Conservation (phyloP, 2,329 filamentous ascomycete genomes). For the Phyllosticta ampelicida region DNA sequence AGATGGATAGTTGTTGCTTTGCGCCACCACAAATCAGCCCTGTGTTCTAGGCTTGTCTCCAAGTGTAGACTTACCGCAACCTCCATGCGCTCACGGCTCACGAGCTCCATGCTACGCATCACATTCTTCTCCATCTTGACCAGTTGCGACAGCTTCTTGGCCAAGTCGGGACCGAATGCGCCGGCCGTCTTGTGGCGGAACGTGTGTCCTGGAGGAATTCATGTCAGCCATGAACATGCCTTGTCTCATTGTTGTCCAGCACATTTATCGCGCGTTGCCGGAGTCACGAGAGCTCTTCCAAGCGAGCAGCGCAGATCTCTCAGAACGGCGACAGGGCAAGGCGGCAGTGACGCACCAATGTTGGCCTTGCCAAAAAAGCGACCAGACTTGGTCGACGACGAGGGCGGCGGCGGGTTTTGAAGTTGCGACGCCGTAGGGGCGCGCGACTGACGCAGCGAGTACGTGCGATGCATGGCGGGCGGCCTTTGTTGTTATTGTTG, state of each 20-base stretch:
- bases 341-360: slow-evolving; percentile 54
- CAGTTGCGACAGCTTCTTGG: slow-evolving; percentile 93
- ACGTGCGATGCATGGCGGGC: slow-evolving; percentile 81
- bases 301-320: neutral
- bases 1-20: slow-evolving; percentile 96
- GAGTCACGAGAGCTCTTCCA: neutral
- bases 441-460: slow-evolving; percentile 96
- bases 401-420: slow-evolving; percentile 85
- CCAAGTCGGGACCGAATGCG: slow-evolving; percentile 74
- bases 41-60: neutral
- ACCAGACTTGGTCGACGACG: slow-evolving; percentile 82
- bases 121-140: slow-evolving; percentile 99
- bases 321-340: neutral
- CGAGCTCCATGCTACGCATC: slow-evolving; percentile 95
- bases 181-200: slow-evolving; percentile 65
- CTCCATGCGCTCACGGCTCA: slow-evolving; percentile 94
- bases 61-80: slow-evolving; percentile 63
- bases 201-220: slow-evolving; percentile 49
- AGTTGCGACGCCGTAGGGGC: slow-evolving; percentile 86
- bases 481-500: neutral
- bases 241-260: neutral
- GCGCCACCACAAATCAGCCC: neutral
- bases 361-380: slow-evolving; percentile 80
- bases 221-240: neutral
- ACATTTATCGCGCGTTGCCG: neutral